A percentile compares a stretch with the other conserved stretches of the same genome.
phyloP scores from a whole-genome alignment of 495 filamentous ascomycete genomes.

The Acidomyces sp. region DNA sequence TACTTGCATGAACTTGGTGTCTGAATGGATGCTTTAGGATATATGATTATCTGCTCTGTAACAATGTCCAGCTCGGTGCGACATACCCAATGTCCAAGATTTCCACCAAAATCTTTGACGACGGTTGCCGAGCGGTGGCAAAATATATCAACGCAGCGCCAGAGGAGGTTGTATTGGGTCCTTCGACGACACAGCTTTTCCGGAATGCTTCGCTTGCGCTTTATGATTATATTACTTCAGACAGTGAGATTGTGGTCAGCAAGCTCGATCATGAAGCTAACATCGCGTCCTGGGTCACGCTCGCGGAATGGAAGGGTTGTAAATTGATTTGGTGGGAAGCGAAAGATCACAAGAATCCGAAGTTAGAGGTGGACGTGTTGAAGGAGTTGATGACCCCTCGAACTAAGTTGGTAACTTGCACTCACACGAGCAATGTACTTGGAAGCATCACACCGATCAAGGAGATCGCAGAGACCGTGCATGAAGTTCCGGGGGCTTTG shows the following conservation, averaged over 20 bases:
- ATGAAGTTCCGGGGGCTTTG: slow-evolving; percentile 34
- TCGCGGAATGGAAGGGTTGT: slow-evolving; percentile 45
- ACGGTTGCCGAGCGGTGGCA: slow-evolving; percentile 48
- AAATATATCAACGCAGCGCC: slow-evolving; percentile 50
- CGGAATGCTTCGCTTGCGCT: slow-evolving; percentile 54
- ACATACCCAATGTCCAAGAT: slow-evolving; percentile 42
- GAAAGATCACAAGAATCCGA: slow-evolving; percentile 35
- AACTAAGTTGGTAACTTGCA: slow-evolving; percentile 54
- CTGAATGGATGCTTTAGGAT: too few relatives aligned
- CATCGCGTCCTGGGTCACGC: slow-evolving; percentile 50
- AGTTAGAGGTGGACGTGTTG: slow-evolving; percentile 41
- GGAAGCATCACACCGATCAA: slow-evolving; percentile 54
- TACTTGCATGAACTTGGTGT: too few relatives aligned
- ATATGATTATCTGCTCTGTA: slow-evolving; percentile 50
- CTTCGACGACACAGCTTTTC: slow-evolving; percentile 60
- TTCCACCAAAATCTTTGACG: slow-evolving; percentile 41
- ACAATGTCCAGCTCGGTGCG: slow-evolving; percentile 62
- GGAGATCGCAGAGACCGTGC: slow-evolving; percentile 41
- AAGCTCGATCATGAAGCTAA: slow-evolving; percentile 62
- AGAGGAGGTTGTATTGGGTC: slow-evolving; percentile 37
- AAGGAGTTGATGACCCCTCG: slow-evolving; percentile 40
- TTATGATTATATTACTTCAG: slow-evolving; percentile 35
- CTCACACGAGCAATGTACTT: slow-evolving; percentile 57
- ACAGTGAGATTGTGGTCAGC: slow-evolving; percentile 52
- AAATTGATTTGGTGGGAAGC: slow-evolving; percentile 55